Evolutionary conservation across 148 eudicot genomes (phyloP).

Genomic region (Fagopyrum tataricum): DNA sequence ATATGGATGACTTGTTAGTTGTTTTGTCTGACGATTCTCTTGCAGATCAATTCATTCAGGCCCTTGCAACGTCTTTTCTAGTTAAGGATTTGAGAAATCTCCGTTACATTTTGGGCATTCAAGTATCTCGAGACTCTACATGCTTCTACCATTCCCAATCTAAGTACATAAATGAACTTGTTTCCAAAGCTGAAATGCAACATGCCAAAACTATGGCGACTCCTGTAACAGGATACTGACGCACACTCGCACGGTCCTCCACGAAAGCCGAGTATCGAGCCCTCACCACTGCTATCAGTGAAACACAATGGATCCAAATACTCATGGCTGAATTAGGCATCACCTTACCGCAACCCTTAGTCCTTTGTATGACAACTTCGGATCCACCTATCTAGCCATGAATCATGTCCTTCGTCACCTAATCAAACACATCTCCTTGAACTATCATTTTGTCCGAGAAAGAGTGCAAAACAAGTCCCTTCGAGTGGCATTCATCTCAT

Average conservation of each 20-base stretch:
- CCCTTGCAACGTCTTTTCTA: neutral
- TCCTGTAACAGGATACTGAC: neutral
- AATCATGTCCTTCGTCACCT: too few relatives aligned
- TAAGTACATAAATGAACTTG: neutral
- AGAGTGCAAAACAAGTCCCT: too few relatives aligned
- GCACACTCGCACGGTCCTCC: neutral
- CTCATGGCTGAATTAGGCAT: too few relatives aligned
- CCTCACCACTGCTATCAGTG: too few relatives aligned
- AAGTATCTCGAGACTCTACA: neutral
- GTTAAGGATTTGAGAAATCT: neutral
- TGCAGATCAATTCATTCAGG: neutral
- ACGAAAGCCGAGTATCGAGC: too few relatives aligned
- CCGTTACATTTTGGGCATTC: neutral
- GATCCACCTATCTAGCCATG: too few relatives aligned
- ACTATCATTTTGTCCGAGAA: too few relatives aligned
- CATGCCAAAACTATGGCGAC: neutral
- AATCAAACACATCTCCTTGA: too few relatives aligned
- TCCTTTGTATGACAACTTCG: too few relatives aligned
- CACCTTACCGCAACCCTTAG: too few relatives aligned
- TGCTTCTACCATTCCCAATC: neutral
- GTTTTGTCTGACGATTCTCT: neutral
- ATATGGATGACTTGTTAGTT: neutral
- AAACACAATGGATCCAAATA: too few relatives aligned
- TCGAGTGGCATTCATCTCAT: too few relatives aligned
- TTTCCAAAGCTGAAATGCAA: neutral